Evolutionary conservation across 306 rosid genomes (phyloP), one percentile per base, ranked within the genome.

Genomic region (Glycyrrhiza uralensis): DNA sequence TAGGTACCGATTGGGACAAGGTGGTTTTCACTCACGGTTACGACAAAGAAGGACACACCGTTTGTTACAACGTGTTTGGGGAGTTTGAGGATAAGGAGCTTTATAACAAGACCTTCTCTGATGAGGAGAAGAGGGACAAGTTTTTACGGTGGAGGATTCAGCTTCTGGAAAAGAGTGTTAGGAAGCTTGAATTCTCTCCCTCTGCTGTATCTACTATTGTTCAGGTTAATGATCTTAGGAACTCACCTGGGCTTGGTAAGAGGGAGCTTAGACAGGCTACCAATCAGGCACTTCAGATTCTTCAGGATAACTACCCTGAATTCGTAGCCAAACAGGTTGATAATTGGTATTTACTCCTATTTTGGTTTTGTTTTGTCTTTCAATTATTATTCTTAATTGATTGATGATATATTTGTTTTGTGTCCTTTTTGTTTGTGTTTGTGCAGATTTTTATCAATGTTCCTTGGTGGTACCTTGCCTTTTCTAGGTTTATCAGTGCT

Each of bases 231-330:
- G 98, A 92, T 75, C 89, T 89, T 6, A 92, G 83, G 23, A 92
- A 89, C 58, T 88, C 94, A 0, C 94, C 98, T 0, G 94, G 94
- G 5, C 94, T 92, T 0, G 63, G 75, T 8, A 91, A 89, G 86
- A 84, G 86, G 74, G 97, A 89, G 64, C 97, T 86, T 36, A 59
- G 96, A 60, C 85, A 57, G 12, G 92, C 96, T 9, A 91, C 94
- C 7, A 91, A 93, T 28, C 96, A 89, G 65, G 96, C 96, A 4
- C 87, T 93, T 67, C 89, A 73, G 1, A 36, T 93, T 67, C 77
- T 93, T 47, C 98, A 93, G 64, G 98, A 93, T 71, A 93, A 93
- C 57, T 93, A 93, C 83, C 98, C 98, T 0, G 98, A 93, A 62
- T 81, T 91, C 32, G 93, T 93, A 0, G 98, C 98, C 59, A 93